Evolutionary conservation across 768 basidiomycete species (phyloP).

Genomic region (Guyanaporus albipodus): DNA sequence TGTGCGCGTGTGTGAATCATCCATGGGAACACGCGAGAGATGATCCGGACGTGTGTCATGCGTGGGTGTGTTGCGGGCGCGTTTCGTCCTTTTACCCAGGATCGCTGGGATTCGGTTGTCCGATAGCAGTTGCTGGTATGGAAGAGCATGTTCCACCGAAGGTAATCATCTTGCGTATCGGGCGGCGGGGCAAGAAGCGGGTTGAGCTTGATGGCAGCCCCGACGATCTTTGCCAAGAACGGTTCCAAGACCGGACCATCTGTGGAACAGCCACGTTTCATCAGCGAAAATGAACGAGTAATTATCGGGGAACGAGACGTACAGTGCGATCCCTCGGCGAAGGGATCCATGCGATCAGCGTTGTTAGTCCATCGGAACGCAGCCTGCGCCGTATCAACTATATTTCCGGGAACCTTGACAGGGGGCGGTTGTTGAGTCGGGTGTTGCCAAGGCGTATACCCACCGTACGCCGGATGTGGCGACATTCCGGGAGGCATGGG

Average conservation of each 20-base stretch:
- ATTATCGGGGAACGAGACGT: constrained; percentile 14
- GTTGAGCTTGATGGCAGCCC: constrained; percentile 49
- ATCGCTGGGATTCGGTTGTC: constrained; percentile 56
- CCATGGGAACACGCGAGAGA: constrained; percentile 56
- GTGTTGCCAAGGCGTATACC: constrained; percentile 27
- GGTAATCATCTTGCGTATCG: constrained; percentile 41
- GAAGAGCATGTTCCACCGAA: constrained; percentile 77
- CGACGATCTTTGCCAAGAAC: constrained; percentile 48
- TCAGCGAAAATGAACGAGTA: constrained; percentile 9
- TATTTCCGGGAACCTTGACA: constrained; percentile 18
- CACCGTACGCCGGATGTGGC: constrained; percentile 17
- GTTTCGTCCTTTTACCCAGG: constrained; percentile 64
- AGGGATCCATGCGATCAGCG: constrained; percentile 33
- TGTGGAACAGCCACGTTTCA: constrained; percentile 22
- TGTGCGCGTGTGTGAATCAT: constrained; percentile 45
- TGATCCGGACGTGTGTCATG: constrained; percentile 45
- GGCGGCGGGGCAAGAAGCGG: constrained; percentile 54
- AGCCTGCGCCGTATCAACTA: constrained; percentile 25
- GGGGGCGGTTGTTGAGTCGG: constrained; percentile 26
- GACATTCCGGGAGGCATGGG: constrained; percentile 26
- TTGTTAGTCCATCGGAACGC: constrained; percentile 29
- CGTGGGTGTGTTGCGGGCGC: constrained; percentile 67
- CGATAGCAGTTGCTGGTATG: constrained; percentile 55
- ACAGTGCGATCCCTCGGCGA: constrained; percentile 43
- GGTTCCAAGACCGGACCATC: constrained; percentile 72